A percentile compares a stretch with the other conserved stretches of the same genome.
Evolutionary conservation across 2,329 filamentous ascomycete genomes (phyloP).

Genomic region (Colletotrichum tanaceti): DNA sequence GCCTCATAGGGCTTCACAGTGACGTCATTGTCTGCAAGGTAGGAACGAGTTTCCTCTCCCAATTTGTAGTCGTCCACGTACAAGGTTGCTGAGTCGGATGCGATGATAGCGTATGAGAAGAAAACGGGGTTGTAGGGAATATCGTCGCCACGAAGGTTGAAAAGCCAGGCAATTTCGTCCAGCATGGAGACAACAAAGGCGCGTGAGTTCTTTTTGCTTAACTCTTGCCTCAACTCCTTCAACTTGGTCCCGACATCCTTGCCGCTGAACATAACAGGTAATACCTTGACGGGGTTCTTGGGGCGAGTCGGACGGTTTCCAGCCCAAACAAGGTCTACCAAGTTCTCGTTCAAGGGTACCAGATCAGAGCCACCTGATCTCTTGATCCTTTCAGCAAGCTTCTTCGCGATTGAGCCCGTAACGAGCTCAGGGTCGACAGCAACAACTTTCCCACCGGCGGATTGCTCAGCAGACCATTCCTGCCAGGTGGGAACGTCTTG

Average conservation of each 20-base stretch:
- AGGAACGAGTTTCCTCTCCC: conserved; percentile 72
- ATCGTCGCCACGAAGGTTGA: conserved; percentile 93
- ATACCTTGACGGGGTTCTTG: conserved; percentile 78
- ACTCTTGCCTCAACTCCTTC: conserved; percentile 85
- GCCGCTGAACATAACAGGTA: conserved; percentile 79
- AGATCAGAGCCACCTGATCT: conserved; percentile 85
- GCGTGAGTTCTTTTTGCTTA: conserved; percentile 88
- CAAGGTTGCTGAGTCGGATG: conserved; percentile 78
- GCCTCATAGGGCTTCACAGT: conserved; percentile 82
- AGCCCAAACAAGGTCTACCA: conserved; percentile 93
- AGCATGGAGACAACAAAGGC: conserved; percentile 94
- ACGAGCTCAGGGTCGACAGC: conserved; percentile 92
- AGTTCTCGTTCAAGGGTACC: conserved; percentile 80
- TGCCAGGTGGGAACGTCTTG: conserved; percentile 97
- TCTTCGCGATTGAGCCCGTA: conserved; percentile 71
- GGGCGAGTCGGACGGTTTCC: conserved; percentile 78
- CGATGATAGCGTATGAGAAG: conserved; percentile 94
- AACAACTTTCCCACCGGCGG: conserved; percentile 86
- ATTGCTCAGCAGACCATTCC: conserved; percentile 91
- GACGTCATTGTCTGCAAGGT: conserved; percentile 77
- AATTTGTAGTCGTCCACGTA: conserved; percentile 88
- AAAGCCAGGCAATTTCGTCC: conserved; percentile 98
- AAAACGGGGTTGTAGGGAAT: conserved; percentile 99
- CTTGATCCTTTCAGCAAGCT: conserved; percentile 86
- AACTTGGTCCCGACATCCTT: conserved; percentile 88